Evolutionary conservation across 805 yeast species (phyloP), one percentile per base, ranked within the genome.

Genomic region (Wickerhamia fluorescens): DNA sequence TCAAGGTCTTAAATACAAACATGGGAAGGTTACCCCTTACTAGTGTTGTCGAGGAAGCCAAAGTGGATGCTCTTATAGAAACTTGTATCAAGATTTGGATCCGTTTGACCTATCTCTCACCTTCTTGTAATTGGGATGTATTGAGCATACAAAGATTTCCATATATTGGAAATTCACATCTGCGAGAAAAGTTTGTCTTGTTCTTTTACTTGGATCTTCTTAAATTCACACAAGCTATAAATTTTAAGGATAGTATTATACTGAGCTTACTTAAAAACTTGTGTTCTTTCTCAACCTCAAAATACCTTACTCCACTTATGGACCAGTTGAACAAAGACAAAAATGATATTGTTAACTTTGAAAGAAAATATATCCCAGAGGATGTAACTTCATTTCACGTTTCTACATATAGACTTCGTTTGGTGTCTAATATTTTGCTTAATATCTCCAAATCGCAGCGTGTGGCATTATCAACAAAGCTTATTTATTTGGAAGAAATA

Each of bases 11-110:
- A 5, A 47, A 55, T 27, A 27, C 27, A 6, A 52, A 47, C 16
- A 61, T 63, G 68, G 55, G 63, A 4, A 37, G 61, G 11, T 44
- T 57, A 18, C 65, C 68, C 1, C 31, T 53, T 20, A 44, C 46
- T 4, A 46, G 43, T 14, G 20, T 38, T 5, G 14, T 33, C 2
- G 47, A 47, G 9, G 64, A 58, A 16, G 29, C 27, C 2, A 29
- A 30, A 20, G 37, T 51, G 1, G 47, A 36, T 5, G 35, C 29
- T 14, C 26, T 45, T 3, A 44, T 61, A 7, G 66, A 61, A 30
- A 28, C 37, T 11, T 31, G 43, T 14, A 42, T 61, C n/a, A 38
- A 42, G 11, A 32, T 51, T 1, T 63, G 68, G 68, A 37, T 56
- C 7, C 27, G 34, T 17, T 40, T 30, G 15, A 33, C 43, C n/a